Evolutionary conservation across 805 yeast species (phyloP), one percentile per base, ranked within the genome.

Genomic region (Wickerhamomyces mucosus): DNA sequence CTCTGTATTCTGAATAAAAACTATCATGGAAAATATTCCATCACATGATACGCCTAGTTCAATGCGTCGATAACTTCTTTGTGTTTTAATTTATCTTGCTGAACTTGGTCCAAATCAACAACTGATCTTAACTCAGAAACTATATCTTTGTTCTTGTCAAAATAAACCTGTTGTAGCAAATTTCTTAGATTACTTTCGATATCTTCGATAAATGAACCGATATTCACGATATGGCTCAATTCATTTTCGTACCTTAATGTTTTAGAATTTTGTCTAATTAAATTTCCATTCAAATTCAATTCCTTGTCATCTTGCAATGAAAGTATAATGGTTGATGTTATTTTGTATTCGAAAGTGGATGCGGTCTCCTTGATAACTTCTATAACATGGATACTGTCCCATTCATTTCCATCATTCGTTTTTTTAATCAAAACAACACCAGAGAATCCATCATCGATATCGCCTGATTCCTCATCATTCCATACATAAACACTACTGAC

Each of bases 351-450:
- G 10, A 40, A 42, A 14, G 67, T 61, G 25, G 61, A 56, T 18
- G 43, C 43, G 4, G 53, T 37, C 6, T 56, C 43, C 27, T 61
- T 64, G 1, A 67, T 65, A 7, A 78, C 78, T 55, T 89, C 96
- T 42, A 92, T 71, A 8, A 89, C 97, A 55, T 89, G 97, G 41
- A 89, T 82, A 33, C 92, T 75, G 56, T 92, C 95, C 98, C 98
- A 89, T 27, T 47, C 28, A 21, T 43, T 44, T 17, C 32, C 48
- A 18, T 61, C 67, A 5, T 73, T 58, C 30, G 63, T 67, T 32
- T 89, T 89, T 60, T 92, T 83, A 51, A 89, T 67, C 37, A 89
- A 64, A 12, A 77, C 86, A 5, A 86, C 96, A 15, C 97, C 97
- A 4, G 96, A 96, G 61, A 89, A 85, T 2, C 82, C 65, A 15